Evolutionary conservation across 768 basidiomycete genomes (phyloP), one percentile per base, ranked within the genome.

Genomic region (Serpula lacrymans): DNA sequence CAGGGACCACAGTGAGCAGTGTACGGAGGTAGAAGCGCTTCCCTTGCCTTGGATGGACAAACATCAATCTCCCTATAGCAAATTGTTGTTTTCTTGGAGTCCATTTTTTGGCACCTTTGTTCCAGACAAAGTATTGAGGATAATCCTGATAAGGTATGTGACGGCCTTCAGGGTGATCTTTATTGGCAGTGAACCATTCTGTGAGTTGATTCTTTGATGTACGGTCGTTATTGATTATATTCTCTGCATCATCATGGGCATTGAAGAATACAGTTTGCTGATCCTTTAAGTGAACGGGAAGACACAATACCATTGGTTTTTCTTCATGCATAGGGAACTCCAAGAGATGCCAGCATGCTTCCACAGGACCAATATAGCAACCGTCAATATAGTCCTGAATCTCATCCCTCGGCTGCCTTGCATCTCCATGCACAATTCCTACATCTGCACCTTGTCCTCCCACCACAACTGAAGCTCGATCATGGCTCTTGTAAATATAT

Each of bases 401-500:
- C 48, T 74, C 67, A 53, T 74, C 58, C 1, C 12, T 14, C 2
- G 24, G 17, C n/a, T n/a, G 6, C 43, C 28, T 4, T 31, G 28
- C 22, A 69, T 37, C 42, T 67, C 56, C 24, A 73, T 12, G n/a
- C n/a, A n/a, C n/a, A n/a, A n/a, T n/a, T n/a, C n/a, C n/a, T n/a
- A n/a, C n/a, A n/a, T n/a, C n/a, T n/a, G n/a, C n/a, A n/a, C n/a
- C n/a, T n/a, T n/a, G n/a, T n/a, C 43, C 28, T 4, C 29, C 31
- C 22, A 69, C 36, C 42, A 66, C 56, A 23, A 73, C 11, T 1
- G 69, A 67, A 1, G 61, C 58, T 7, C 56, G 49, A 47, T 78
- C 72, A 42, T 46, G 47, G 6, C 77, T 73, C 47, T 78, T 79
- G 54, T 74, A 62, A 14, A 75, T 55, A 49, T 76, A 76, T 49